phyloP scores from a whole-genome alignment of 768 basidiomycete species.

The Mycena rebaudengoi region DNA sequence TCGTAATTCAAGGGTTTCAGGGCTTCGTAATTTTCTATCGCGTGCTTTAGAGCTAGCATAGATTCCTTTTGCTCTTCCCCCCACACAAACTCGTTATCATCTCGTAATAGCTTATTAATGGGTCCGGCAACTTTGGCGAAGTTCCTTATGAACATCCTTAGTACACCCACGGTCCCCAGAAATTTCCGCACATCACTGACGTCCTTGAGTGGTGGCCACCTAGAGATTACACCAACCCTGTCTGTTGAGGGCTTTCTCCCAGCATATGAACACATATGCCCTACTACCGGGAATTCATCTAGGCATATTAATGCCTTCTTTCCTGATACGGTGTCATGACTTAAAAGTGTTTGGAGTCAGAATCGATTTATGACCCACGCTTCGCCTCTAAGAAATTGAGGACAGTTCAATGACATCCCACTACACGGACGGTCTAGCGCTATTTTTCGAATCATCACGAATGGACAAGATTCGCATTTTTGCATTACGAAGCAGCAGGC shows the following conservation, averaged over 20 bases:
- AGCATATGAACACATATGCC: slow-evolving; percentile 45
- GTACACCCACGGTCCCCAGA: slow-evolving; percentile 37
- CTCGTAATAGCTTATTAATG: slow-evolving; percentile 2
- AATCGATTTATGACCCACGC: neutral
- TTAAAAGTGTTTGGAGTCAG: slow-evolving; percentile 37
- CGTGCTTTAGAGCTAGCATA: slow-evolving; percentile 34
- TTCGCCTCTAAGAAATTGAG: too few relatives aligned
- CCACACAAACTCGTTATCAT: slow-evolving; percentile 3
- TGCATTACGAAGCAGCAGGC: too few relatives aligned
- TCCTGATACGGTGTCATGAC: slow-evolving; percentile 40
- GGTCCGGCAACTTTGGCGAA: slow-evolving; percentile 32
- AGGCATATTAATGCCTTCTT: slow-evolving; percentile 29
- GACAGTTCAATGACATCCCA: too few relatives aligned
- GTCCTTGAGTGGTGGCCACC: slow-evolving; percentile 24
- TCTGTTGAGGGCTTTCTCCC: slow-evolving; percentile 36
- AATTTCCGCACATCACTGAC: slow-evolving; percentile 35
- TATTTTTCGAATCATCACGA: too few relatives aligned
- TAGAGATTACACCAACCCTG: slow-evolving; percentile 33
- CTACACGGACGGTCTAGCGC: too few relatives aligned
- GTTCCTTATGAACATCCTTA: slow-evolving; percentile 40
- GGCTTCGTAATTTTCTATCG: slow-evolving; percentile 30
- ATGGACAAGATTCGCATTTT: too few relatives aligned
- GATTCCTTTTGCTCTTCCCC: slow-evolving; percentile 17
- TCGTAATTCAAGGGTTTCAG: slow-evolving; percentile 44
- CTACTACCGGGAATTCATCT: slow-evolving; percentile 35